Evolutionary conservation across 176 grass and related monocot genomes (phyloP), one percentile per base, ranked within the genome.

Genomic region (Ampelocalamus luodianensis): DNA sequence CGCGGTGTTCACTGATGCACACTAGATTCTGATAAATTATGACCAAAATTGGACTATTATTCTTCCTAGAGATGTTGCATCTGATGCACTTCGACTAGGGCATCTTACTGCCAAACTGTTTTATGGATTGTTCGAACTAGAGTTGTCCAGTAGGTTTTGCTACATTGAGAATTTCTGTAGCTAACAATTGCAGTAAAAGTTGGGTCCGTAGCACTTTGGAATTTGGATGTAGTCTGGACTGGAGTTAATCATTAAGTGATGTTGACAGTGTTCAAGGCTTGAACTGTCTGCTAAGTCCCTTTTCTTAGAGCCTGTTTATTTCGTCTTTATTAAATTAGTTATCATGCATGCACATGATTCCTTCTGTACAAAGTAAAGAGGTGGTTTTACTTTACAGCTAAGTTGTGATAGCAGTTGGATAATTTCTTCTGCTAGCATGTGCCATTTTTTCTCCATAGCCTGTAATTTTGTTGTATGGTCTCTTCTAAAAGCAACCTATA

Each of bases 381-480:
- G 44, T 53, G 20, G 5, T 73, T 87, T 90, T 74, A 60, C 66
- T 87, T 90, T 74, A 42, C 68, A 78, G 60, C 27, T 72, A 87
- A 90, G 59, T 40, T 67, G 23, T 34, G 58, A 60, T n/a, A 83
- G 54, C 6, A 59, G 11, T 39, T 17, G 23, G 66, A 76, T 76
- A 67, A 5, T 22, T 45, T 60, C n/a, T 9, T 90, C 32, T 54
- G 7, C 74, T 68, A 74, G 49, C 59, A 50, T 29, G 15, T 46
- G 56, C 1, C 5, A 3, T 3, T 45, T 85, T 85, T 46, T 14
- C 11, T 85, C 13, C 32, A 27, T 46, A 56, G 10, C 23, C 13
- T 86, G 34, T 56, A 65, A 24, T 55, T 49, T 22, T 86, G 37
- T 12, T 58, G 49, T 42, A 13, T 15, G 76, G 3, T n/a, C 48